Conservation (phyloP, 1,284 basidiomycete genomes). For the Heterobasidion irregulare region DNA sequence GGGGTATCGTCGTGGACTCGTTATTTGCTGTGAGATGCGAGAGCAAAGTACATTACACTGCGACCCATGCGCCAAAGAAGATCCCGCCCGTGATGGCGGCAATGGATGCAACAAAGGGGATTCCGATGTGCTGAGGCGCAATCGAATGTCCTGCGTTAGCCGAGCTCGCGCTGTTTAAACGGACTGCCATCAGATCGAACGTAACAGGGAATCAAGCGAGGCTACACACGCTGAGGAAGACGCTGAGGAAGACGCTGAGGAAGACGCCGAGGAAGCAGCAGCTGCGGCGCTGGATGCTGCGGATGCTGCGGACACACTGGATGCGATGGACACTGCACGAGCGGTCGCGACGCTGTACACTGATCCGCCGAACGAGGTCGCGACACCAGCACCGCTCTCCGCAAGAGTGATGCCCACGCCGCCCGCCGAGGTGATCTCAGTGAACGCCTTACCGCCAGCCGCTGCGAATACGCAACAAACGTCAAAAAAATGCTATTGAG, state of each 20-base stretch:
- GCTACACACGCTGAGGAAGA: background rate
- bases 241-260: constrained; percentile 1
- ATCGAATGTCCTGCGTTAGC: constrained; percentile 14
- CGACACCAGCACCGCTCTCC: constrained; percentile 31
- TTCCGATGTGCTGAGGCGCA: constrained; percentile 22
- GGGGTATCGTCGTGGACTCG: no score
- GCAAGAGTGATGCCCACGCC: constrained; percentile 48
- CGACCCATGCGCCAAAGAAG: constrained; percentile 29
- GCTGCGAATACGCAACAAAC: constrained; percentile 25
- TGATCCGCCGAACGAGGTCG: constrained; percentile 43
- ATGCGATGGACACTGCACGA: constrained; percentile 12
- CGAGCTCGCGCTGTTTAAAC: background rate
- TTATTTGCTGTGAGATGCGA: no score
- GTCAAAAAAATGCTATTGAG: background rate
- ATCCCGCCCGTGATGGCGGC: constrained; percentile 34
- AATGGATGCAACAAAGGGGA: constrained; percentile 31
- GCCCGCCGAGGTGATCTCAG: constrained; percentile 35
- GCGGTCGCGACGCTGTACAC: constrained; percentile 33
- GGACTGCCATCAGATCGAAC: background rate
- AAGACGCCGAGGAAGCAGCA: background rate
- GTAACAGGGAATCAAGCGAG: background rate
- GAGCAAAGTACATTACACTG: constrained; percentile 21
- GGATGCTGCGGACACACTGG: constrained; percentile 21
- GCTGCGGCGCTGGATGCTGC: constrained; percentile 16
- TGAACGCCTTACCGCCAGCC: constrained; percentile 26